Evolutionary conservation across 2,329 filamentous ascomycete species (phyloP).

Genomic region (Pezicula radicicola): DNA sequence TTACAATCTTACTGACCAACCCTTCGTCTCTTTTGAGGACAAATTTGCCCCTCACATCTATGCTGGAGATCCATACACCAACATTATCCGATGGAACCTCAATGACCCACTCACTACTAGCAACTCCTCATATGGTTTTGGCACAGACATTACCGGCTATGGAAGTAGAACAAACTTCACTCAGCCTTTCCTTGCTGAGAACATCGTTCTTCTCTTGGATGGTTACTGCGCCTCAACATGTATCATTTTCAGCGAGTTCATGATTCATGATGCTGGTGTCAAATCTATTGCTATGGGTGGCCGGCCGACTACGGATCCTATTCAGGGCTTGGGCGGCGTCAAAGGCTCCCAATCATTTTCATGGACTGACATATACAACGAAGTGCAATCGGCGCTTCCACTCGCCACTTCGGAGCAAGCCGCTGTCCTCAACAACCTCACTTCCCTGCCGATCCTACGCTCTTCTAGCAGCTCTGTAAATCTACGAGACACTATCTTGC

Average conservation of each 20-base stretch:
- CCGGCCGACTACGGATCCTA: slow-evolving; percentile 47
- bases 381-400: slow-evolving; percentile 10
- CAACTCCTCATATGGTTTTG: slow-evolving; percentile 19
- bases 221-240: slow-evolving; percentile 60
- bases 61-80: slow-evolving; percentile 19
- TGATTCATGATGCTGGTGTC: slow-evolving; percentile 49
- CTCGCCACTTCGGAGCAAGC: slow-evolving; percentile 9
- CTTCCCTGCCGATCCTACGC: slow-evolving; percentile 13
- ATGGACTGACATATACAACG: slow-evolving; percentile 14
- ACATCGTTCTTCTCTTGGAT: slow-evolving; percentile 46
- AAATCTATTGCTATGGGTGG: slow-evolving; percentile 59
- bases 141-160: slow-evolving; percentile 30
- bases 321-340: slow-evolving; percentile 64
- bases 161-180: slow-evolving; percentile 24
- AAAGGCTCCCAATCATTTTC: slow-evolving; percentile 47
- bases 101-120: slow-evolving; percentile 20
- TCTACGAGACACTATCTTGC: slow-evolving; percentile 33
- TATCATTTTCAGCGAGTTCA: slow-evolving; percentile 52
- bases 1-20: slow-evolving; percentile 19
- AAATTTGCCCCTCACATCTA: slow-evolving; percentile 22
- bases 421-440: slow-evolving; percentile 14
- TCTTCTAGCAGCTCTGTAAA: slow-evolving; percentile 36
- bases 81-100: slow-evolving; percentile 22
- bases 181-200: slow-evolving; percentile 35
- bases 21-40: slow-evolving; percentile 18